These are phyloP conservation scores for Euphorbia pulcherrima DNA, from an alignment of 345 rosid species.

Conservation along the genomic window DNA sequence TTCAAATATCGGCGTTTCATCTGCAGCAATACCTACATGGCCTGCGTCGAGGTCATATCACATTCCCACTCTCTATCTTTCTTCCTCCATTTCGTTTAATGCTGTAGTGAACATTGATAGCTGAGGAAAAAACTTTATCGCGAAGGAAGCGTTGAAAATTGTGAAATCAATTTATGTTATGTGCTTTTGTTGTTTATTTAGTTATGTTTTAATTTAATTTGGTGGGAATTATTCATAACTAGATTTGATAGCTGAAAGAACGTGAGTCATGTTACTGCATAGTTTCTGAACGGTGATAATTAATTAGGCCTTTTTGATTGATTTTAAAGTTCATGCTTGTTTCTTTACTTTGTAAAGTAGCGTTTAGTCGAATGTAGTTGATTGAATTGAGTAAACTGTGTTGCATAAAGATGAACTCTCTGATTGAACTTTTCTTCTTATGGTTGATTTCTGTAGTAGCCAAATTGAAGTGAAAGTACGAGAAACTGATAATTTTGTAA, in stretches of 20 bases:
- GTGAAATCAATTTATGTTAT: no score
- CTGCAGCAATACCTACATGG: not conserved
- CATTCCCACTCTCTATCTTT: not conserved
- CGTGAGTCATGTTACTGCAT: not conserved
- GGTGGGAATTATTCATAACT: no score
- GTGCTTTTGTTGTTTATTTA: not conserved
- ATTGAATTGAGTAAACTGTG: not conserved
- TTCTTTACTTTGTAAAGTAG: not conserved
- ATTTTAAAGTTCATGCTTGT: not conserved
- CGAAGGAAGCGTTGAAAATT: no score
- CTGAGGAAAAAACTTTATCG: not conserved
- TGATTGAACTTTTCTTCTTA: not conserved
- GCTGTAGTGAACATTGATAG: not conserved
- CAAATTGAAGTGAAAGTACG: not conserved
- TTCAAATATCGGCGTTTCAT: not conserved
- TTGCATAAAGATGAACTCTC: not conserved
- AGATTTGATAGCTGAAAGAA: no score
- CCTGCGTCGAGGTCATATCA: slow-evolving; percentile 10
- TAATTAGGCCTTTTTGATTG: not conserved
- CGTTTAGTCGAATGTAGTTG: not conserved
- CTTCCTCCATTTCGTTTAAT: not conserved
- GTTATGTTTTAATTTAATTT: no score
- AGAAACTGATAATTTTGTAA: not conserved
- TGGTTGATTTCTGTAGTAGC: not conserved
- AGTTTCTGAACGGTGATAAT: not conserved